phyloP scores from a whole-genome alignment of 2,329 filamentous ascomycete species.

The Hypoxylon sp. region DNA sequence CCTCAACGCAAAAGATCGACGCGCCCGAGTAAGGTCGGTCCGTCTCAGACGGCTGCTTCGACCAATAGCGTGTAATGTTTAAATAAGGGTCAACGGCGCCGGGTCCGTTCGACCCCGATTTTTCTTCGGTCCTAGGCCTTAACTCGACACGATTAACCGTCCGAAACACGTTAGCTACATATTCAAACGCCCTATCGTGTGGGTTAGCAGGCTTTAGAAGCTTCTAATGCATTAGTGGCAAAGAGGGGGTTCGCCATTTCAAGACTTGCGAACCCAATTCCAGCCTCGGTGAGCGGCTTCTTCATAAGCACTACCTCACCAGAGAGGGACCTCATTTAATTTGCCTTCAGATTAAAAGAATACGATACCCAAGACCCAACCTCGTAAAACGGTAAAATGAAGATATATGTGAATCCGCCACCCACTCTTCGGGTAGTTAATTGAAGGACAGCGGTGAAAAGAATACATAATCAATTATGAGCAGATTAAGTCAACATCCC shows the following conservation, averaged over 20 bases:
- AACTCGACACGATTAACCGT: slow-evolving; percentile 2
- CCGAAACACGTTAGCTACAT: slow-evolving; percentile 11
- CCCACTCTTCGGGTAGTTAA: neutral
- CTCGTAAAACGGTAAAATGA: neutral
- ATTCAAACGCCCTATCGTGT: slow-evolving; percentile 1
- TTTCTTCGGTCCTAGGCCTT: slow-evolving; percentile 27
- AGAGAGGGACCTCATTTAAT: neutral
- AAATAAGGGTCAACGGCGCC: slow-evolving; percentile 20
- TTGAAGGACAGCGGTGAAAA: too few species aligned
- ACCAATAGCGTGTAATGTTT: slow-evolving; percentile 24
- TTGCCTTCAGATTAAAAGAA: neutral
- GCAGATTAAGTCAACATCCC: neutral
- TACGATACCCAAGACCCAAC: neutral
- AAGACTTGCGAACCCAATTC: neutral
- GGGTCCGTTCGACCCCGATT: slow-evolving; percentile 33
- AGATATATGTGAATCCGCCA: neutral
- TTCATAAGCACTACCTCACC: neutral
- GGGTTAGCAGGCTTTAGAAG: neutral
- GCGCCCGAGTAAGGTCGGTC: slow-evolving; percentile 17
- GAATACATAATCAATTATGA: neutral
- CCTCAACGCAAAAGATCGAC: slow-evolving; percentile 20
- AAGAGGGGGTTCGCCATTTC: slow-evolving; percentile 3
- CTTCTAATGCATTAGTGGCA: slow-evolving; percentile 13
- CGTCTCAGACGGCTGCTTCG: slow-evolving; percentile 13
- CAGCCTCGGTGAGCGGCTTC: slow-evolving; percentile 7